A percentile compares a stretch with the other conserved stretches of the same genome.
phyloP scores from a whole-genome alignment of 176 grass and related monocot species.

The Musa troglodytarum region DNA sequence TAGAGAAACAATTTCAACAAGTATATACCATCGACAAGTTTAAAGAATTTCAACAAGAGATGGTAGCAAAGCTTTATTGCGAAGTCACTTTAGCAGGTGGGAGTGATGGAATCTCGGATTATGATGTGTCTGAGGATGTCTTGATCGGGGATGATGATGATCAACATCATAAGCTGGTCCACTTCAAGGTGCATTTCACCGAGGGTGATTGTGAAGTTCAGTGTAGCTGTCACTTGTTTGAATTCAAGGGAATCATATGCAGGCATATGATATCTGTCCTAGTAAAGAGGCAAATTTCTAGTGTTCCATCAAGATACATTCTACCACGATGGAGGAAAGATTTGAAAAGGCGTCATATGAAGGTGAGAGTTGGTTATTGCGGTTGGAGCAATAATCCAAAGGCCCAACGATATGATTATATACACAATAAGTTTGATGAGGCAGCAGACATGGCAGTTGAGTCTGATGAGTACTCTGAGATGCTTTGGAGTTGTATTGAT shows the following conservation, averaged over 20 bases:
- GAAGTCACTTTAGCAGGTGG: not conserved
- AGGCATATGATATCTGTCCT: constrained; percentile 19
- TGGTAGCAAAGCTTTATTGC: constrained; percentile 5
- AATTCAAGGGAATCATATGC: constrained; percentile 20
- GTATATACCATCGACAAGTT: constrained; percentile 12
- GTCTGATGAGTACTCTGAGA: not conserved
- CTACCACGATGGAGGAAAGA: constrained; percentile 14
- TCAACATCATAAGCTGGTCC: constrained; percentile 1
- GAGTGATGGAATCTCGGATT: not conserved
- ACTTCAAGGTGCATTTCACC: not conserved
- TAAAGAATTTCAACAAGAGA: constrained; percentile 23
- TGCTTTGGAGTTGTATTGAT: constrained; percentile 8
- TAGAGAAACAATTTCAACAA: constrained; percentile 18
- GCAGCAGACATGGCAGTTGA: constrained; percentile 4
- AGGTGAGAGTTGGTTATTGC: constrained; percentile 7
- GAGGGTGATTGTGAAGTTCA: constrained; percentile 8
- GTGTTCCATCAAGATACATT: constrained; percentile 12
- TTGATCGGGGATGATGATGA: not conserved
- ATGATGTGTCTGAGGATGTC: constrained; percentile 13
- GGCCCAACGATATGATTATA: constrained; percentile 12
- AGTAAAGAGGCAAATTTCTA: not conserved
- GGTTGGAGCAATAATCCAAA: constrained; percentile 14
- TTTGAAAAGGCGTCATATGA: constrained; percentile 10
- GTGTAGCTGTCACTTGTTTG: constrained; percentile 9
- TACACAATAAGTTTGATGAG: constrained; percentile 12